These are phyloP conservation scores for Chaetomidium leptoderma DNA, from an alignment of 495 filamentous ascomycete genomes.

Conservation along the genomic window DNA sequence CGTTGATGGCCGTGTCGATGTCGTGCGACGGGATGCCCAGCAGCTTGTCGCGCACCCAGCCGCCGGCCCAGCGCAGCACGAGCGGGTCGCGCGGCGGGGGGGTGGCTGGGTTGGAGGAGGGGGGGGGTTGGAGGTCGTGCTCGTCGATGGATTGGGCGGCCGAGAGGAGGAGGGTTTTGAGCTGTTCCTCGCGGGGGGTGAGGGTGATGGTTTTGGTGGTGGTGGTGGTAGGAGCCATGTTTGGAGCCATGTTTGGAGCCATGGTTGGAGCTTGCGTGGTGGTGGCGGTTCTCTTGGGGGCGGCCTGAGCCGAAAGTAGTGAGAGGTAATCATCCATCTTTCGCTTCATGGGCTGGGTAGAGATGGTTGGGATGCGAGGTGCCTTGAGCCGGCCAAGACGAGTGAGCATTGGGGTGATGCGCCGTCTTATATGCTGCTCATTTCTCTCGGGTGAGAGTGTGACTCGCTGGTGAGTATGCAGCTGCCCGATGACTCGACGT, in stretches of 20 bases:
- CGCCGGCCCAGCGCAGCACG: constrained; percentile 83
- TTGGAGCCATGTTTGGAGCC: neutral
- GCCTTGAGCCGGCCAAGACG: constrained; percentile 3
- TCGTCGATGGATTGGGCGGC: constrained; percentile 64
- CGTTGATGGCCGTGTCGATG: constrained; percentile 92
- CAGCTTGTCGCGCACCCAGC: constrained; percentile 98
- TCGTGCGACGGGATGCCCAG: constrained; percentile 77
- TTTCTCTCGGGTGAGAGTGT: neutral
- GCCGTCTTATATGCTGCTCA: constrained; percentile 5
- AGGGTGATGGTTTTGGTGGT: constrained; percentile 37
- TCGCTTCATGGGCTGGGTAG: constrained; percentile 25
- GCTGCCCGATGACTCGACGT: constrained; percentile 4
- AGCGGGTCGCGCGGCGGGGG: constrained; percentile 36
- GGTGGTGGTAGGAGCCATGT: neutral
- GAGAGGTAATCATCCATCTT: constrained; percentile 16
- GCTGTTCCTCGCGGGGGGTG: constrained; percentile 60
- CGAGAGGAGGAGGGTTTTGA: constrained; percentile 69
- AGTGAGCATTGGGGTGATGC: constrained; percentile 8
- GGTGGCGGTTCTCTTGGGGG: neutral
- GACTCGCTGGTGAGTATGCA: neutral
- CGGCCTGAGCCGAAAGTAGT: neutral
- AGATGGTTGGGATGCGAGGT: neutral
- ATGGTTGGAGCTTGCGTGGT: neutral
- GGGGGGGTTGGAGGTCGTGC: constrained; percentile 22
- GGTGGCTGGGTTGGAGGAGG: neutral